A percentile compares a stretch with the other conserved stretches of the same genome.
Conservation (phyloP, 768 basidiomycete genomes). For the Artomyces pyxidatus region DNA sequence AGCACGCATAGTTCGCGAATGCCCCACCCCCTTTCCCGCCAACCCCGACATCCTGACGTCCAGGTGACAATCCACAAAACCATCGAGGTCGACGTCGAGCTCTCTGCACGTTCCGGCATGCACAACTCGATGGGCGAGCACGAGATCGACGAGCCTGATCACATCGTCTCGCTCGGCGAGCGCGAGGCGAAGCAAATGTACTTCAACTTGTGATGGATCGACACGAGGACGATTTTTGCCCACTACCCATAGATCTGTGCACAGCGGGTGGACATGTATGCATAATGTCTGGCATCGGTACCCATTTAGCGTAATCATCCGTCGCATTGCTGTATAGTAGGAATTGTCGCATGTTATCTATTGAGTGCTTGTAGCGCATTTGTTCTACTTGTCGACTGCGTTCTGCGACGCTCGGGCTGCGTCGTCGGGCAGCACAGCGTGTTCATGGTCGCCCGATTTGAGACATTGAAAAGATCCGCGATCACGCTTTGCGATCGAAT, state of each 20-base stretch:
- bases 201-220: neutral
- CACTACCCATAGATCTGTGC: neutral
- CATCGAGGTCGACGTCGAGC: slow-evolving; percentile 1
- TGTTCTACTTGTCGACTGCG: no score
- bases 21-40: neutral
- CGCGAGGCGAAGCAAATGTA: slow-evolving; percentile 6
- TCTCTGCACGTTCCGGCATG: neutral
- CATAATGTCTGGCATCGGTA: no score
- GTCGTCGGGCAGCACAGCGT: no score
- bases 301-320: no score
- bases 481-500: no score
- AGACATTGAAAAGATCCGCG: no score
- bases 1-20: neutral
- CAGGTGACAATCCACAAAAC: slow-evolving; percentile 4
- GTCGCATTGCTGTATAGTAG: no score
- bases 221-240: neutral
- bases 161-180: neutral
- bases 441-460: no score
- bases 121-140: neutral
- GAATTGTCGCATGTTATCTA: no score
- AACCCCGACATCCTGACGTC: neutral
- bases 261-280: neutral
- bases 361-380: no score
- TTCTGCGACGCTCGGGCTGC: no score
- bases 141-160: neutral